Conservation (phyloP, 2,329 filamentous ascomycete genomes). For the Pyrenophora seminiperda region DNA sequence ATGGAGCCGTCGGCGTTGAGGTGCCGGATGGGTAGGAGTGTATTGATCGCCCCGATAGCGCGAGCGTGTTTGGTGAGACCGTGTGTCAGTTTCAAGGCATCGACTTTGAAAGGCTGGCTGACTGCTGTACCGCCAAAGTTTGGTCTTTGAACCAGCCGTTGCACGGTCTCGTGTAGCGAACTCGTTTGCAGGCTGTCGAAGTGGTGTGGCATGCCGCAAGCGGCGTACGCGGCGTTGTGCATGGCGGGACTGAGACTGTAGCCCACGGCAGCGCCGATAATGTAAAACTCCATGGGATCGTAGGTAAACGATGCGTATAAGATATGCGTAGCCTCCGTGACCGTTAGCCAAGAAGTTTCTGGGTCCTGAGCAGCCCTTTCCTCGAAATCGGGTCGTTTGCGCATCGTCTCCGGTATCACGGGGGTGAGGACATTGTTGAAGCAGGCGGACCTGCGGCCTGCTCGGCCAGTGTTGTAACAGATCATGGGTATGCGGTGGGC, state of each 20-base stretch:
- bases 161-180: conserved; percentile 62
- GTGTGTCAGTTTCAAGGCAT: conserved; percentile 67
- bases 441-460: conserved; percentile 67
- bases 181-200: conserved; percentile 67
- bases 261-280: conserved; percentile 73
- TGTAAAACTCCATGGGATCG: conserved; percentile 72
- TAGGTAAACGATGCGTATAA: conserved; percentile 70
- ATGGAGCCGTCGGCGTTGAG: conserved; percentile 61
- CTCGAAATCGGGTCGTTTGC: conserved; percentile 35
- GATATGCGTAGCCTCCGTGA: conserved; percentile 66
- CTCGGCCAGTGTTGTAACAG: conserved; percentile 66
- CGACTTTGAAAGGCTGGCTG: conserved; percentile 74
- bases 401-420: conserved; percentile 60
- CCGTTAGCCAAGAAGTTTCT: conserved; percentile 61
- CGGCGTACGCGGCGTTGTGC: conserved; percentile 72
- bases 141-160: conserved; percentile 65
- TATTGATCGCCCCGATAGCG: conserved; percentile 77
- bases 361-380: conserved; percentile 42
- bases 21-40: conserved; percentile 71
- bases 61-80: conserved; percentile 72
- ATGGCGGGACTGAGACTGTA: conserved; percentile 78
- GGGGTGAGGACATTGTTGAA: conserved; percentile 69
- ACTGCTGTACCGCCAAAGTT: conserved; percentile 74
- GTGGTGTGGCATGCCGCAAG: conserved; percentile 69
- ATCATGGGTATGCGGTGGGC: conserved; percentile 60